Conservation (phyloP, 306 rosid species). For the Quercus ilex region DNA sequence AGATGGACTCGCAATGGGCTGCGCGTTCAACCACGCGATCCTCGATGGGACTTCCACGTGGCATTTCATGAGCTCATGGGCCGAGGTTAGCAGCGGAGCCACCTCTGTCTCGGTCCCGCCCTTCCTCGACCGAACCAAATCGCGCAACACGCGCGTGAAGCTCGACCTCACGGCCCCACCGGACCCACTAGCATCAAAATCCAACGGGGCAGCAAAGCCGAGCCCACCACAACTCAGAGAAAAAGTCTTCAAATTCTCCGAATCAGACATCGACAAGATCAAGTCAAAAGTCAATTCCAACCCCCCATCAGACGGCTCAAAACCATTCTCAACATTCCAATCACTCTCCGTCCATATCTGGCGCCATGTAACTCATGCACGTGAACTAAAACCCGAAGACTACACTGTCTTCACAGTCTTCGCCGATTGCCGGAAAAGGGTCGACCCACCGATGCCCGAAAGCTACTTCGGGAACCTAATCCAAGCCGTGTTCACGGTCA, state of each 20-base stretch:
- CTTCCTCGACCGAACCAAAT: slow-evolving; percentile 68
- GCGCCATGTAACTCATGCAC: slow-evolving; percentile 82
- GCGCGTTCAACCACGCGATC: slow-evolving; percentile 88
- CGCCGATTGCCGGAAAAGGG: slow-evolving; percentile 83
- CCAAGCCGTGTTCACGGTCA: slow-evolving; percentile 78
- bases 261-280: slow-evolving; percentile 66
- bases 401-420: slow-evolving; percentile 90
- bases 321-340: slow-evolving; percentile 90
- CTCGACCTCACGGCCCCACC: slow-evolving; percentile 66
- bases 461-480: slow-evolving; percentile 85
- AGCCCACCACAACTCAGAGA: slow-evolving; percentile 43
- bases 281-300: slow-evolving; percentile 55
- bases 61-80: slow-evolving; percentile 97
- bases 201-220: slow-evolving; percentile 37
- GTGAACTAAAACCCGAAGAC: slow-evolving; percentile 78
- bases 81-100: slow-evolving; percentile 62
- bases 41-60: slow-evolving; percentile 91
- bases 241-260: slow-evolving; percentile 79
- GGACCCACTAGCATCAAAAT: not conserved
- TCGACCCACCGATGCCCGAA: slow-evolving; percentile 86
- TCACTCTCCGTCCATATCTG: slow-evolving; percentile 78
- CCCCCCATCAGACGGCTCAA: slow-evolving; percentile 52
- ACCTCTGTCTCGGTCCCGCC: slow-evolving; percentile 48
- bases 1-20: slow-evolving; percentile 87
- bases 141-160: slow-evolving; percentile 77